Percentiles rank a stretch among this genome's conserved stretches.
Conservation (phyloP, 2,329 filamentous ascomycete genomes). For the Aspergillus sergii region DNA sequence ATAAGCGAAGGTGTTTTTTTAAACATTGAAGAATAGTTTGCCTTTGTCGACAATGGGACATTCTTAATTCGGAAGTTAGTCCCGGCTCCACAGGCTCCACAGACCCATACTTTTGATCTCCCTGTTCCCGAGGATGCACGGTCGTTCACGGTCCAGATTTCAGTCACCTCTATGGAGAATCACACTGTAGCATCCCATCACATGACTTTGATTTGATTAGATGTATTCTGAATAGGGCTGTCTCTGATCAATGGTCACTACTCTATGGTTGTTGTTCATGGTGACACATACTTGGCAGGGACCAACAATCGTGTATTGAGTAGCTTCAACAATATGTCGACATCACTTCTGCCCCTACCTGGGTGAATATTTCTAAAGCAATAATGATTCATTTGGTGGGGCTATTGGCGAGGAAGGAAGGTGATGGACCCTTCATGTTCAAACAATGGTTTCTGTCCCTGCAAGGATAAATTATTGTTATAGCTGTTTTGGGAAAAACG, state of each 20-base stretch:
- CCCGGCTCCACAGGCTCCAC: neutral
- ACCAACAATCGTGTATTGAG: too few relatives aligned
- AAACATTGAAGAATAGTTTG: neutral
- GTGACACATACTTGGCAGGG: too few relatives aligned
- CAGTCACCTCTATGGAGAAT: too few relatives aligned
- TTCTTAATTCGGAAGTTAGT: neutral
- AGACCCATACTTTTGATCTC: neutral
- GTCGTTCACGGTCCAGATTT: neutral
- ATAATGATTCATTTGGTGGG: too few relatives aligned
- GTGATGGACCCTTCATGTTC: neutral
- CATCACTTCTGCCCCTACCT: too few relatives aligned
- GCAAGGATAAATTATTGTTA: neutral
- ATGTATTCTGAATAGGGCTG: neutral
- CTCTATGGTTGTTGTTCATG: neutral
- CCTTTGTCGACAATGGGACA: neutral
- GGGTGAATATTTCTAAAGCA: too few relatives aligned
- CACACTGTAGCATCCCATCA: too few relatives aligned
- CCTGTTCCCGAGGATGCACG: neutral
- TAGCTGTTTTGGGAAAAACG: neutral
- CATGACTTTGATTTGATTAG: neutral
- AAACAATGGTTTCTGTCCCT: neutral
- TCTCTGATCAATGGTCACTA: neutral
- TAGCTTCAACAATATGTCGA: too few relatives aligned
- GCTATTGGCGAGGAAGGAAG: neutral
- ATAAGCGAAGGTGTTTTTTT: neutral